Base-by-base conservation (phyloP, 352 stramenopile species). In the Thalassiosira sp. region DNA sequence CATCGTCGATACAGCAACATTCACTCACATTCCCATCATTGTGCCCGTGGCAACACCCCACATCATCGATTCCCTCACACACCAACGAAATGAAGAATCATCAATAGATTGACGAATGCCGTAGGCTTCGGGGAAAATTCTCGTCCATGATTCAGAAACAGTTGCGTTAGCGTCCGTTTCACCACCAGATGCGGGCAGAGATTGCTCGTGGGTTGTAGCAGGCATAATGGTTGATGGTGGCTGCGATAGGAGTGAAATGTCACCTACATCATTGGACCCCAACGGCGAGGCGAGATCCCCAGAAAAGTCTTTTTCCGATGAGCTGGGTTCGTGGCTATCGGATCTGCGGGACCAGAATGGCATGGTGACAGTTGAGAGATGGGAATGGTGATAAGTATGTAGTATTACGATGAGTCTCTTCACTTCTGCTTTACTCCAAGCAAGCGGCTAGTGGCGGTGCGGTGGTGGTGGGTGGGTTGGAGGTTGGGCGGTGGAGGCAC, bases 41-140 rank as follows among this genome's bases (percentile, higher is more conserved):
- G 82, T 87, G 6, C 67, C 82, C 25, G 82, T 89, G 22, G 82
- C 82, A 24, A 89, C 74, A 20, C 79, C 82, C 82, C 82, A 89
- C 69, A 89, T 72, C 33, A 60, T 77, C 53, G 68, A 69, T 70
- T 89, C 82, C 22, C 79, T 43, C 10, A 85, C 76, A 67, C 82
- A 89, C 82, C 82, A 89, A 45, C 82, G 65, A 74, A 81, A 89
- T 0, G 82, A 81, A 10, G 72, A 84, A 46, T 84, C 45, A 71
- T 79, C 71, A 6, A 89, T 72, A 15, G 59, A 48, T 63, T 87
- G 61, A 43, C 82, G 68, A 33, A 89, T 87, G 28, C 82, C 82
- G 56, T 81, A 83, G n/a, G 65, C 52, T 76, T 87, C 82, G 16
- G 82, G 82, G 24, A 89, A 58, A 49, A 76, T 83, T 28, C 57